Evolutionary conservation across 2,329 filamentous ascomycete species (phyloP).

Genomic region (Stylonectria norvegica): DNA sequence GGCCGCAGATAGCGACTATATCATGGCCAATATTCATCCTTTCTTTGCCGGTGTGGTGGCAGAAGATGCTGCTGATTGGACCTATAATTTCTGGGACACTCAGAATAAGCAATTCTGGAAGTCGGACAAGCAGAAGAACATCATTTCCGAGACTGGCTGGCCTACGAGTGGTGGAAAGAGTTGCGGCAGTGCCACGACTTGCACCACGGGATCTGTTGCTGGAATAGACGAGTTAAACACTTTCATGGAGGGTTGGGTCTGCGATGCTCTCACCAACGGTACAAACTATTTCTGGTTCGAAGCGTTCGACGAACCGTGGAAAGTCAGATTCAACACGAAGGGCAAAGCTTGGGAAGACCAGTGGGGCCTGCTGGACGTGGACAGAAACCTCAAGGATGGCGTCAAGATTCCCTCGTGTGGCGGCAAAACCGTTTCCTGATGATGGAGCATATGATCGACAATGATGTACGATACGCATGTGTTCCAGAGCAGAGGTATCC

Average conservation of each 20-base stretch:
- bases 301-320: slow-evolving; percentile 97
- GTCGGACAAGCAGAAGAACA: slow-evolving; percentile 60
- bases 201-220: slow-evolving; percentile 68
- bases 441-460: too few species aligned
- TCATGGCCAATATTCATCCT: slow-evolving; percentile 97
- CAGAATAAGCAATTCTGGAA: slow-evolving; percentile 66
- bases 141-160: slow-evolving; percentile 93
- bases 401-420: slow-evolving; percentile 84
- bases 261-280: slow-evolving; percentile 71
- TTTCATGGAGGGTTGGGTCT: slow-evolving; percentile 87
- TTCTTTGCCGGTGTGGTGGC: slow-evolving; percentile 83
- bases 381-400: slow-evolving; percentile 78
- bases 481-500: too few species aligned
- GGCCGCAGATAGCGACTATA: slow-evolving; percentile 69
- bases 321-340: slow-evolving; percentile 66
- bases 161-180: slow-evolving; percentile 76
- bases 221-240: slow-evolving; percentile 76
- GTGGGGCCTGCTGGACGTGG: slow-evolving; percentile 87
- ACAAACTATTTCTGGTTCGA: slow-evolving; percentile 98
- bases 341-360: slow-evolving; percentile 86
- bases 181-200: slow-evolving; percentile 59
- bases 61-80: slow-evolving; percentile 71
- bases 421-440: slow-evolving; percentile 58
- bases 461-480: too few species aligned
- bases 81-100: slow-evolving; percentile 73